Conservation (phyloP, 1,284 basidiomycete genomes). For the Puccinia novopanici region DNA sequence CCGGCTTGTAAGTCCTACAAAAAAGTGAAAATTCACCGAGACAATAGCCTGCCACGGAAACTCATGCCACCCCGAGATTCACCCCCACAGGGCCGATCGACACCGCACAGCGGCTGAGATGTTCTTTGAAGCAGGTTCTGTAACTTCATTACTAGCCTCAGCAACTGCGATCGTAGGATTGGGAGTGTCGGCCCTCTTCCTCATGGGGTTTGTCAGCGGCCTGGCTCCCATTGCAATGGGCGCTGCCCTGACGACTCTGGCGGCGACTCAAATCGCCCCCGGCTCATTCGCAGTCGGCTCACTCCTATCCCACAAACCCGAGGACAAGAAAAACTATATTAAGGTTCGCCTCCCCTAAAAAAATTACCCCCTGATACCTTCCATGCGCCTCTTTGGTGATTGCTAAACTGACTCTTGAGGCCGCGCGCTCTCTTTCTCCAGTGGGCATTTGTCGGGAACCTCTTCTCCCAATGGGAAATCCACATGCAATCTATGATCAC, state of each 20-base stretch:
- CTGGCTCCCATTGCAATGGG: neutral
- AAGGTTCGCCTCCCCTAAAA: constrained; percentile 23
- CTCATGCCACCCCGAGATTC: neutral
- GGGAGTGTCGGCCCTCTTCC: neutral
- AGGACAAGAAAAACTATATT: constrained; percentile 37
- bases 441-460: constrained; percentile 33
- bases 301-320: constrained; percentile 2
- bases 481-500: constrained; percentile 39
- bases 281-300: neutral
- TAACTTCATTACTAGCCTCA: constrained; percentile 20
- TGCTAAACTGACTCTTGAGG: neutral
- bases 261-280: neutral
- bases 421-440: too few relatives aligned
- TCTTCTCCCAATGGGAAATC: constrained; percentile 45
- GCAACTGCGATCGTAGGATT: constrained; percentile 10
- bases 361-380: too few relatives aligned
- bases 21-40: too few relatives aligned
- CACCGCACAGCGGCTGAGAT: constrained; percentile 4
- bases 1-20: constrained; percentile 44
- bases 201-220: neutral
- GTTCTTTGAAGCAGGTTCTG: neutral
- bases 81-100: constrained; percentile 16
- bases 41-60: too few relatives aligned
- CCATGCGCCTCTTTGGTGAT: neutral
- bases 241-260: neutral